Conservation (phyloP, 805 yeast species). For the Kockiozyma suomiensis region DNA sequence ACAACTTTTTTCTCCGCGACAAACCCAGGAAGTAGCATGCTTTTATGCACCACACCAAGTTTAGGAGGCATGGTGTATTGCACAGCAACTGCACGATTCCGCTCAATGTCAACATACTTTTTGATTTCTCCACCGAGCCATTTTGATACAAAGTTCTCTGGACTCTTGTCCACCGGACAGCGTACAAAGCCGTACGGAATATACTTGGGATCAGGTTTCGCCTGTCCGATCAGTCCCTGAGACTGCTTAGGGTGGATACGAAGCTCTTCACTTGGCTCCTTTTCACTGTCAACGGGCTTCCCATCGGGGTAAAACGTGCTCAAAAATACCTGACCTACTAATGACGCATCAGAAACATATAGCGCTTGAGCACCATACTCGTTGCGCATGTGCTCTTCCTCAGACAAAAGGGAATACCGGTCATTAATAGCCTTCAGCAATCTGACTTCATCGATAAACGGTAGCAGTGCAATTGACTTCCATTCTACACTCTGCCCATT, state of each 20-base stretch:
- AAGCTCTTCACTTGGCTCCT: neutral
- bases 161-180: conserved; percentile 25
- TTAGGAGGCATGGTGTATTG: conserved; percentile 65
- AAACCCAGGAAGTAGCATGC: conserved; percentile 81
- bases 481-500: conserved; percentile 93
- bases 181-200: conserved; percentile 19
- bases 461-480: conserved; percentile 90
- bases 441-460: conserved; percentile 85
- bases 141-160: conserved; percentile 14
- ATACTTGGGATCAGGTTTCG: conserved; percentile 31
- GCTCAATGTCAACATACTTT: conserved; percentile 44
- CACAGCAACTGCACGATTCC: conserved; percentile 48
- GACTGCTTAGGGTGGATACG: conserved; percentile 31
- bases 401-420: conserved; percentile 64
- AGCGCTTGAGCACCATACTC: conserved; percentile 70
- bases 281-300: conserved; percentile 38
- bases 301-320: conserved; percentile 47
- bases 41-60: conserved; percentile 55
- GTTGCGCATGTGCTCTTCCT: conserved; percentile 70
- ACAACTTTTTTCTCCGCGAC: conserved; percentile 9
- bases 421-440: conserved; percentile 65
- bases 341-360: conserved; percentile 65
- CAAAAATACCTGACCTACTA: conserved; percentile 48
- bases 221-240: conserved; percentile 43
- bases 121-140: conserved; percentile 6